Evolutionary conservation across 495 filamentous ascomycete genomes (phyloP).

Genomic region (Monascus purpureus): DNA sequence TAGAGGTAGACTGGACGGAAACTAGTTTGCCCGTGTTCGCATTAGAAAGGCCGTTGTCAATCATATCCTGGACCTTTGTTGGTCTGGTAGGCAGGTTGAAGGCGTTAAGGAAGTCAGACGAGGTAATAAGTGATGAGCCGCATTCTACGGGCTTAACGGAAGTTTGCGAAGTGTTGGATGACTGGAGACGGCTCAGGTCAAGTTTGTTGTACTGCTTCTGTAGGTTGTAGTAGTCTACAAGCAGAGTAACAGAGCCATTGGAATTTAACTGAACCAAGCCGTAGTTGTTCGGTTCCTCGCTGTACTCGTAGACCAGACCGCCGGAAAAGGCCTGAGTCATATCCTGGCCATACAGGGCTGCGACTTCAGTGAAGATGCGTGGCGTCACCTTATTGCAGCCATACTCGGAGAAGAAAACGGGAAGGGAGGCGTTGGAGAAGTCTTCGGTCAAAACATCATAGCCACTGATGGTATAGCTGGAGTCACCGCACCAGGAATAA

Average conservation of each 20-base stretch:
- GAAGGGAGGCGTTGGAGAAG: slow-evolving; percentile 61
- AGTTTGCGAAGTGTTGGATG: slow-evolving; percentile 38
- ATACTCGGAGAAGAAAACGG: slow-evolving; percentile 93
- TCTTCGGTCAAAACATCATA: slow-evolving; percentile 59
- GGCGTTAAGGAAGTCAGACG: slow-evolving; percentile 48
- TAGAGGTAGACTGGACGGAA: slow-evolving; percentile 34
- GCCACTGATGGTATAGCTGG: slow-evolving; percentile 51
- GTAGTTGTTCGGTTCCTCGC: slow-evolving; percentile 65
- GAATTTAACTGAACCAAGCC: slow-evolving; percentile 59
- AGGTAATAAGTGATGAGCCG: slow-evolving; percentile 44
- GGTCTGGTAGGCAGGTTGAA: slow-evolving; percentile 57
- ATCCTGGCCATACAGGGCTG: slow-evolving; percentile 59
- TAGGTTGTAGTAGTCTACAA: slow-evolving; percentile 63
- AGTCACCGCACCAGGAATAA: slow-evolving; percentile 86
- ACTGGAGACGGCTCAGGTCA: slow-evolving; percentile 49
- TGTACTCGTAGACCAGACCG: slow-evolving; percentile 81
- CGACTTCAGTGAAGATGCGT: slow-evolving; percentile 72
- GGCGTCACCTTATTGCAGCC: slow-evolving; percentile 78
- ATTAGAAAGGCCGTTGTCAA: slow-evolving; percentile 37
- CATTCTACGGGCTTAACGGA: slow-evolving; percentile 43
- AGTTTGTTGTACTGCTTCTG: slow-evolving; percentile 59
- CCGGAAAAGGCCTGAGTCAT: slow-evolving; percentile 74
- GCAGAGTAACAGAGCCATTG: slow-evolving; percentile 49
- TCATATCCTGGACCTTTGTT: slow-evolving; percentile 35
- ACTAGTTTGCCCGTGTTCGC: slow-evolving; percentile 44